Evolutionary conservation across 805 yeast species (phyloP).

Genomic region (Candida boidinii): DNA sequence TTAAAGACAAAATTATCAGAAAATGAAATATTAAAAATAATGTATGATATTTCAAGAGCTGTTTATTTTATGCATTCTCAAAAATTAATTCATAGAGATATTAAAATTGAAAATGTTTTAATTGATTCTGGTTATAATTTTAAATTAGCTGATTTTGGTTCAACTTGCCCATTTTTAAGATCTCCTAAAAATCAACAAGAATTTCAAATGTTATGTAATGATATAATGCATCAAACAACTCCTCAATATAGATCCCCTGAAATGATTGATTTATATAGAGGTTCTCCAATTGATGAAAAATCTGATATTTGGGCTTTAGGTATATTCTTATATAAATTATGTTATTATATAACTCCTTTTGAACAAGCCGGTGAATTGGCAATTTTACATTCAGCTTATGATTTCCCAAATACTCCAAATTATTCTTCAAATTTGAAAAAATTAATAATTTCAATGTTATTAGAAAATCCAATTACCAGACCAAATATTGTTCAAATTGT

Average conservation of each 20-base stretch:
- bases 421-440: constrained; percentile 68
- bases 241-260: constrained; percentile 96
- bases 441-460: constrained; percentile 69
- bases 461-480: constrained; percentile 72
- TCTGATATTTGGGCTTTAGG: constrained; percentile 97
- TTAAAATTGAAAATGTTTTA: constrained; percentile 89
- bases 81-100: constrained; percentile 82
- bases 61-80: constrained; percentile 77
- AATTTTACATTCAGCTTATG: constrained; percentile 74
- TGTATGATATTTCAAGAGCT: constrained; percentile 75
- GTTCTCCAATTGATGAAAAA: constrained; percentile 82
- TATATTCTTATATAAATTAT: constrained; percentile 77
- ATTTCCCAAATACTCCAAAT: constrained; percentile 61
- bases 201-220: constrained; percentile 71
- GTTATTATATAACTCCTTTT: constrained; percentile 92
- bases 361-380: constrained; percentile 85
- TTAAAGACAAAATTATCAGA: constrained; percentile 72
- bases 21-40: constrained; percentile 69
- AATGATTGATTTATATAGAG: constrained; percentile 83
- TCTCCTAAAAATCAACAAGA: constrained; percentile 73
- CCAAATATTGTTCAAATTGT: constrained; percentile 84
- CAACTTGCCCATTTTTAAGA: constrained; percentile 60
- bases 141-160: constrained; percentile 91
- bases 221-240: constrained; percentile 83
- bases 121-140: constrained; percentile 62